phyloP scores from a whole-genome alignment of 2,329 filamentous ascomycete genomes.

The Paracorniculantispora psalliotae region DNA sequence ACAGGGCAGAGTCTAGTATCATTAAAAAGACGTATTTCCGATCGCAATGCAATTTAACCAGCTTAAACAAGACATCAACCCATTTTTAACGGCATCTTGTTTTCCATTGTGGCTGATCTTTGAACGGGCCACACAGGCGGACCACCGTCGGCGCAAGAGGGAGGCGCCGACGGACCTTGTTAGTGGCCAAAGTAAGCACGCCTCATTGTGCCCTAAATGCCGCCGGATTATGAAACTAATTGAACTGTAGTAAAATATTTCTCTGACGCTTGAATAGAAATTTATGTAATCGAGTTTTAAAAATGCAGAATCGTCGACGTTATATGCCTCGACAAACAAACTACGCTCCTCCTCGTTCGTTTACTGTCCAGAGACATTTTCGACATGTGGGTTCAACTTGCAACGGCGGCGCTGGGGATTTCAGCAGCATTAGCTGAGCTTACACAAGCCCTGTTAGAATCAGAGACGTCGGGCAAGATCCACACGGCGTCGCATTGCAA shows the following conservation, averaged over 20 bases:
- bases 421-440: not conserved
- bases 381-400: not conserved
- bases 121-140: too few relatives aligned
- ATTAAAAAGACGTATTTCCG: too few relatives aligned
- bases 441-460: not conserved
- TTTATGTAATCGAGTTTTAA: too few relatives aligned
- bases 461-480: not conserved
- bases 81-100: too few relatives aligned
- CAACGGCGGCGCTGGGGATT: not conserved
- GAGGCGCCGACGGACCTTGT: too few relatives aligned
- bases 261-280: not conserved
- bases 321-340: too few relatives aligned
- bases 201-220: not conserved
- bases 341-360: not conserved
- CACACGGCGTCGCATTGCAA: not conserved
- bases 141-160: too few relatives aligned
- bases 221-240: not conserved
- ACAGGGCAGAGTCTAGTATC: too few relatives aligned
- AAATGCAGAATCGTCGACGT: too few relatives aligned
- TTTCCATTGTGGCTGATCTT: too few relatives aligned
- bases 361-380: not conserved
- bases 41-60: too few relatives aligned
- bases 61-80: too few relatives aligned
- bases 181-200: not conserved
- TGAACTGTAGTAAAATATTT: not conserved